Percentiles rank a stretch among this genome's conserved stretches.
phyloP scores from a whole-genome alignment of 2,329 filamentous ascomycete species.

The Zasmidium cellare region DNA sequence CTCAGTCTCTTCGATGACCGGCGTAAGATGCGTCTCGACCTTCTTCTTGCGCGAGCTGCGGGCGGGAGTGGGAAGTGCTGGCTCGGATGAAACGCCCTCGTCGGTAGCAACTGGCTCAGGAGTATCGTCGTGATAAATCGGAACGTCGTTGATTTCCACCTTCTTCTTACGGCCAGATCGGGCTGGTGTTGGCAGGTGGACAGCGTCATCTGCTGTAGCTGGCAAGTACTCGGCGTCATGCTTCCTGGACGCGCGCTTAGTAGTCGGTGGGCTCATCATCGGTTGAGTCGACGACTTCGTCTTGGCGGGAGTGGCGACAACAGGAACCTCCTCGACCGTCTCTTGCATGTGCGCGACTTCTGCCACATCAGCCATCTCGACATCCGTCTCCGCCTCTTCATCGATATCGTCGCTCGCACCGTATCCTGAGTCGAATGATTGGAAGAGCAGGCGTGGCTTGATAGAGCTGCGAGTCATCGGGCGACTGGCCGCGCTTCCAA shows the following conservation, averaged over 20 bases:
- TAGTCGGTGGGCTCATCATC: conserved; percentile 20
- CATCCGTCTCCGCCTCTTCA: conserved; percentile 57
- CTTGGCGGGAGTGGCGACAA: conserved; percentile 20
- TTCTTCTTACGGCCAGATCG: conserved; percentile 33
- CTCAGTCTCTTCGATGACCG: conserved; percentile 31
- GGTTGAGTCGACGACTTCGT: conserved; percentile 8
- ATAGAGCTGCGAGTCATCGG: conserved; percentile 67
- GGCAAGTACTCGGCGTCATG: conserved; percentile 23
- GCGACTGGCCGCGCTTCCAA: conserved; percentile 42
- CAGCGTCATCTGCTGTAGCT: conserved; percentile 8
- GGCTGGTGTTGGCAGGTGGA: conserved; percentile 13
- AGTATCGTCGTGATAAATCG: conserved; percentile 32
- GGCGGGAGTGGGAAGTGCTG: conserved; percentile 13
- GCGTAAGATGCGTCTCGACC: conserved; percentile 12
- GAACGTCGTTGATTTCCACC: conserved; percentile 13
- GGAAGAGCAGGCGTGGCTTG: conserved; percentile 72
- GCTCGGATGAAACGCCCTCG: not conserved
- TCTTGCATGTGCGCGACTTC: conserved; percentile 18
- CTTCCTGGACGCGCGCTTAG: conserved; percentile 14
- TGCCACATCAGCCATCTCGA: conserved; percentile 36
- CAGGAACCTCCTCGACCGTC: not conserved
- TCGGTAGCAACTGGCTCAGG: conserved; percentile 3
- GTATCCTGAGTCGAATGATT: conserved; percentile 33
- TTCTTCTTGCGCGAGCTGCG: conserved; percentile 32
- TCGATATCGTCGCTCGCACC: conserved; percentile 55